Conservation (phyloP, 164 flowering plant genomes). For the Tinospora cordifolia region DNA sequence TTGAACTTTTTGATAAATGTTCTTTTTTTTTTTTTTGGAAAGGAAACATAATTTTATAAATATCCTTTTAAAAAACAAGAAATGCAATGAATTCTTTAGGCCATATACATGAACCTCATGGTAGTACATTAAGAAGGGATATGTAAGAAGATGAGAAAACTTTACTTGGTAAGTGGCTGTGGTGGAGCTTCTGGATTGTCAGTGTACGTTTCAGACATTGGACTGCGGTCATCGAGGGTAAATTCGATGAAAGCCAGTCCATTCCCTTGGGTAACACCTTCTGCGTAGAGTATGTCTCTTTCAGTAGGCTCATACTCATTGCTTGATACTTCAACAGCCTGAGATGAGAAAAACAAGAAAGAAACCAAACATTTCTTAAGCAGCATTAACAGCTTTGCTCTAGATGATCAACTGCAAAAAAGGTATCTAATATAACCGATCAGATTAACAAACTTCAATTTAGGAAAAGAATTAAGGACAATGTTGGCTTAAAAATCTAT, state of each 20-base stretch:
- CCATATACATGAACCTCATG: no score
- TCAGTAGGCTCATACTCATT: slow-evolving; percentile 96
- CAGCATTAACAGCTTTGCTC: neutral
- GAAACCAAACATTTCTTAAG: neutral
- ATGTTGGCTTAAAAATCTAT: no score
- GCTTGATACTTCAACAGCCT: slow-evolving; percentile 97
- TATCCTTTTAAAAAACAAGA: no score
- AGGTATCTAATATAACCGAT: neutral
- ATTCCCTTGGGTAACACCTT: slow-evolving; percentile 95
- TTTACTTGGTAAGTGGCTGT: slow-evolving; percentile 63
- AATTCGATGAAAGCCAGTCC: slow-evolving; percentile 93
- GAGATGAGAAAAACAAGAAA: slow-evolving; percentile 23
- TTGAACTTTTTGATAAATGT: no score
- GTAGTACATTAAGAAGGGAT: neutral
- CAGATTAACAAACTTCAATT: neutral
- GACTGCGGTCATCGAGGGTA: slow-evolving; percentile 82
- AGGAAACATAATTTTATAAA: no score
- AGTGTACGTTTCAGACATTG: slow-evolving; percentile 86
- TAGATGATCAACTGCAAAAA: neutral
- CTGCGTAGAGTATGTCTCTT: slow-evolving; percentile 80
- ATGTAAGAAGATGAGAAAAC: neutral
- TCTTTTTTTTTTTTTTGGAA: no score
- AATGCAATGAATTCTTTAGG: no score
- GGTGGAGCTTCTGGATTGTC: slow-evolving; percentile 64
- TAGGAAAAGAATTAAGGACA: no score